Base-by-base conservation (phyloP, 139 green algal genomes). In the Dunaliella primolecta region DNA sequence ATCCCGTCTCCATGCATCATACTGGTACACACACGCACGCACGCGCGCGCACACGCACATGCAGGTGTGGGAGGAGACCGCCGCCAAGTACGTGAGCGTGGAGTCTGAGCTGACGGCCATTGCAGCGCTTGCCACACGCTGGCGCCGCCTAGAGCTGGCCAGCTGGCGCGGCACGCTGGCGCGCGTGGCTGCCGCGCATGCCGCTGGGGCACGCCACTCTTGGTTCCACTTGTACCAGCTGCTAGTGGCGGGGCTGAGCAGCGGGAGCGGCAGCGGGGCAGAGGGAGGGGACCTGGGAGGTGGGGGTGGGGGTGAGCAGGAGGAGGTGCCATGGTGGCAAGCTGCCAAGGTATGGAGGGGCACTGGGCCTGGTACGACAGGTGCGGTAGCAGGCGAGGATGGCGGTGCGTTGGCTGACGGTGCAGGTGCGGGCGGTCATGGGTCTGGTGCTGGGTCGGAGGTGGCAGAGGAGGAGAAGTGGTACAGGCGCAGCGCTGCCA, bases 151-250 rank as follows among this genome's bases (percentile, higher is more conserved):
- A 46, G 97, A 99, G 94, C 92, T 99, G 32, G 90, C 88, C 1
- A 91, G 84, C 57, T 99, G 97, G 97, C 86, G 90, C 32, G 81
- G 81, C 25, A 86, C 95, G 80, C 86, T 99, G 33, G 87, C 89
- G 2, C 75, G 84, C 0, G 91, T 90, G 25, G 82, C 36, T 0
- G 77, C 84, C 15, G 71, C 25, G 1, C 93, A 97, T 72, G 92
- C 91, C 0, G 78, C 85, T 20, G 92, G 91, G 24, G 95, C 95
- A 0, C 38, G 89, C 75, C 85, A 90, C 72, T 91, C 88, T 35
- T 99, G 97, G 97, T 99, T 98, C 84, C 94, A 98, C 80, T 87
- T 99, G 35, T 95, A 96, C 85, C 84, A 89, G 33, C 89, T 99
- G 83, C 88, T 94, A 0, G 3, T 88, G 36, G 75, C 38, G 3